Evolutionary conservation across 140 eudicot genomes (phyloP).

Genomic region (Stevia rebaudiana): DNA sequence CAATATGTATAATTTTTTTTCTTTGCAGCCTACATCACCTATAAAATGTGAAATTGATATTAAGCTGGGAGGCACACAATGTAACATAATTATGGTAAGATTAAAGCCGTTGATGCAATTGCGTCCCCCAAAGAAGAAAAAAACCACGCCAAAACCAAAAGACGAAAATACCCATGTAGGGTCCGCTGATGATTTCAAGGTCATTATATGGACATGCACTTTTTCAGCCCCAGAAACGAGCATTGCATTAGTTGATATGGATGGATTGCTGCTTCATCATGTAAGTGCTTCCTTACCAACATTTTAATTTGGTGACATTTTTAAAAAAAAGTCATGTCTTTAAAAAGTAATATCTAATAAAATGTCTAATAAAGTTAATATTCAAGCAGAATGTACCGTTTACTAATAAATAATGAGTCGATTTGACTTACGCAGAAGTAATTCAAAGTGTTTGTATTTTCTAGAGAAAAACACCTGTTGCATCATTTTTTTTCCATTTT

Average conservation of each 20-base stretch:
- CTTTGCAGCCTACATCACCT: conserved; percentile 72
- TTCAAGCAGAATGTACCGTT: too few relatives aligned
- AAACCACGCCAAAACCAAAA: conserved; percentile 24
- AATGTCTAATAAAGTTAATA: too few relatives aligned
- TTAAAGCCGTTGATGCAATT: conserved; percentile 58
- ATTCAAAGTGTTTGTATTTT: too few relatives aligned
- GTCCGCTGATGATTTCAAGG: conserved; percentile 43
- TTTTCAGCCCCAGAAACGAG: conserved; percentile 79
- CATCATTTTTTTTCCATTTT: too few relatives aligned
- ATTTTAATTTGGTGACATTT: background rate
- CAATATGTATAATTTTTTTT: conserved; percentile 7
- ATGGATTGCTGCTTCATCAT: conserved; percentile 51
- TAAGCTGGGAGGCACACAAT: conserved; percentile 82
- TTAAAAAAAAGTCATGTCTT: too few relatives aligned
- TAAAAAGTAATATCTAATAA: too few relatives aligned
- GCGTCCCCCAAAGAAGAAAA: conserved; percentile 47
- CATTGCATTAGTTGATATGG: conserved; percentile 50
- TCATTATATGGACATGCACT: conserved; percentile 78
- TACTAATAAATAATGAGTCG: too few relatives aligned
- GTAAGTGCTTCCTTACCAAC: conserved; percentile 40
- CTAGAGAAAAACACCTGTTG: too few relatives aligned
- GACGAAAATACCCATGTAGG: conserved; percentile 30
- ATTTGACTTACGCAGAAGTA: too few relatives aligned
- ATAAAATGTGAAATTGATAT: conserved; percentile 71
- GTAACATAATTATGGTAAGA: conserved; percentile 56